Evolutionary conservation across 108 stramenopile genomes (phyloP).

Genomic region (Seminavis robusta): DNA sequence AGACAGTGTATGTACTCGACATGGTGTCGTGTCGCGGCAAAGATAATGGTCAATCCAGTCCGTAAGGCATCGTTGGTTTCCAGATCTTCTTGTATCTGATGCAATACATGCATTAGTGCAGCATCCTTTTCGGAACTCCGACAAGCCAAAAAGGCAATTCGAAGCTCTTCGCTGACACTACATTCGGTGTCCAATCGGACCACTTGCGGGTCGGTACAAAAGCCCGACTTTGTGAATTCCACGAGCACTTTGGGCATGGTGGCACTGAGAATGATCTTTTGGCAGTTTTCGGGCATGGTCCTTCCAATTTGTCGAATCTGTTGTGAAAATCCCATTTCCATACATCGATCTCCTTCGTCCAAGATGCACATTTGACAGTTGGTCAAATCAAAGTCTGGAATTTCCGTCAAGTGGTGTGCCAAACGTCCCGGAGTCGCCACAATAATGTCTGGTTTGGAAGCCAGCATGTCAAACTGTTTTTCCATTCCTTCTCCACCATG

Average conservation of each 20-base stretch:
- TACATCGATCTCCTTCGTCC: constrained; percentile 98
- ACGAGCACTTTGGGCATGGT: constrained; percentile 95
- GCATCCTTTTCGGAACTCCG: constrained; percentile 93
- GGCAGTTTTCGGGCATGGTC: constrained; percentile 72
- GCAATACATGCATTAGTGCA: constrained; percentile 87
- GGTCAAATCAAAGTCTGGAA: constrained; percentile 85
- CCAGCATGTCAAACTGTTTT: constrained; percentile 88
- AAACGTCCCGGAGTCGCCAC: constrained; percentile 97
- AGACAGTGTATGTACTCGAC: constrained; percentile 92
- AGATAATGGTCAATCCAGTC: constrained; percentile 83
- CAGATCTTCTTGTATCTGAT: constrained; percentile 67
- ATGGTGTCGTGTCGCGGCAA: constrained; percentile 96
- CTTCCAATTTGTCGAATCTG: constrained; percentile 81
- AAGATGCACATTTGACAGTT: constrained; percentile 87
- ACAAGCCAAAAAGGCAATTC: constrained; percentile 90
- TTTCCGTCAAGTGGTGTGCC: constrained; percentile 95
- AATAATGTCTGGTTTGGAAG: constrained; percentile 92
- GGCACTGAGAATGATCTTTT: constrained; percentile 94
- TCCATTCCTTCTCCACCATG: constrained; percentile 98
- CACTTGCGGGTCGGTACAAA: constrained; percentile 86
- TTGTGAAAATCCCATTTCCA: constrained; percentile 98
- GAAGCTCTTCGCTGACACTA: constrained; percentile 88
- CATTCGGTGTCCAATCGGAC: constrained; percentile 95
- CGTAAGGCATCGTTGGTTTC: constrained; percentile 28
- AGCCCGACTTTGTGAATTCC: constrained; percentile 97